Base-by-base conservation (phyloP, 805 yeast genomes). In the Suhomyces xylopsoci region DNA sequence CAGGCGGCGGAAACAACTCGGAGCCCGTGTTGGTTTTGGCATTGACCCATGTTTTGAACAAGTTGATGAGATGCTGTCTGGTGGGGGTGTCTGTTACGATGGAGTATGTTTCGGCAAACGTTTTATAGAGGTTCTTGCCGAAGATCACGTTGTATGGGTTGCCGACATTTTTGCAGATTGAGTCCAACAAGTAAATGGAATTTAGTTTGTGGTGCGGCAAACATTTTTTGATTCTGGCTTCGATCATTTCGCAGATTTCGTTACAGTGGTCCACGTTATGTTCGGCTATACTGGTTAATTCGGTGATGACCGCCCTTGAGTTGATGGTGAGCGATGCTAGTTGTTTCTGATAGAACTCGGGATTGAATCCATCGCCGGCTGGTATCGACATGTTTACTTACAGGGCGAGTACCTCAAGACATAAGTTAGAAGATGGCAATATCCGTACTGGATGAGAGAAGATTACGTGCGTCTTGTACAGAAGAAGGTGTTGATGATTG, bases 101-200 rank as follows among this genome's bases (percentile, higher is more conserved):
- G 49, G 68, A 59, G 57, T 73, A 75, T 2, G 74, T 65, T 50
- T 72, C 77, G 3, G 76, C 68, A 59, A 73, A 75, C 45, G 62
- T 61, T 49, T 62, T 62, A 60, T 66, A 73, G 41, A 75, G 57
- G 49, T 67, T 67, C 20, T 61, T 54, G 41, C 71, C 70, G 57
- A 74, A 74, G 48, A 74, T 58, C 45, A 71, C 53, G 55, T 73
- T 73, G 61, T 73, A 75, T 7, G 80, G 80, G 52, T 69, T 74
- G 14, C 80, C 79, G 28, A 74, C 64, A 58, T 69, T 73, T 53
- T 75, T 75, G 59, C 73, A 65, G 25, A 75, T 72, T 36, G 76
- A 71, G 58, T 75, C 80, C 62, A 75, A 55, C 46, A 75, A 59
- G 56, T 75, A 75, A 48, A 76, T 65, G 19, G 70, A 55, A 55